Base-by-base conservation (phyloP, 2,329 filamentous ascomycete genomes). In the Colletotrichum karsti region DNA sequence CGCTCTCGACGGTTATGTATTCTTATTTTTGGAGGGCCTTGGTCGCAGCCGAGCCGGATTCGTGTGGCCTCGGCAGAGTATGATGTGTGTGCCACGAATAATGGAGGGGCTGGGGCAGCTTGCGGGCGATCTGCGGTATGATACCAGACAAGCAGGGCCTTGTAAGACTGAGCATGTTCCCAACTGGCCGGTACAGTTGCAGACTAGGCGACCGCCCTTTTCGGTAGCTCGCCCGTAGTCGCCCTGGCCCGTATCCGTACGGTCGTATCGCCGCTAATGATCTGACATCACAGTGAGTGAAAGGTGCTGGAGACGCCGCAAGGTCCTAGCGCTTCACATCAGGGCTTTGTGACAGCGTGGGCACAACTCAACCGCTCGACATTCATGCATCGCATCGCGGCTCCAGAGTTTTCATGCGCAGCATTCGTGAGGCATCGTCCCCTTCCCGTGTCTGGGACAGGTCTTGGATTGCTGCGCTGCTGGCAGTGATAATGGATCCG, bases 121-220 rank as follows among this genome's bases (percentile, higher is more conserved):
- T 53, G 4, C 18, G 50, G 42, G 48, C 55, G 41, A 69, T 67
- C 63, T 59, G 64, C 60, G 35, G 37, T 6, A 58, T 54, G 51
- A 64, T 54, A 26, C 48, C 42, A 54, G 65, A 41, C 53, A 54
- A 46, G 46, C 44, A 54, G 65, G 54, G 33, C 44, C 60, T 62
- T 59, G 46, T 41, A 13, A 59, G 54, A 39, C 54, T 24, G 53
- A 53, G 22, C 53, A 42, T 56, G 35, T 61, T 67, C 62, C 66
- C 66, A 69, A 56, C 50, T 55, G 62, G 62, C 56, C 20, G 66
- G 66, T 60, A 61, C 55, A 28, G 48, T 62, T 50, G 56, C 35
- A 41, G 55, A 57, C 53, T 62, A 51, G 54, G 48, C 48, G 35
- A 57, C 42, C 20, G 33, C 66, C 56, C 33, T 51, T 44, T 67